Evolutionary conservation across 495 filamentous ascomycete genomes (phyloP).

Genomic region (Penicillium subrubescens): DNA sequence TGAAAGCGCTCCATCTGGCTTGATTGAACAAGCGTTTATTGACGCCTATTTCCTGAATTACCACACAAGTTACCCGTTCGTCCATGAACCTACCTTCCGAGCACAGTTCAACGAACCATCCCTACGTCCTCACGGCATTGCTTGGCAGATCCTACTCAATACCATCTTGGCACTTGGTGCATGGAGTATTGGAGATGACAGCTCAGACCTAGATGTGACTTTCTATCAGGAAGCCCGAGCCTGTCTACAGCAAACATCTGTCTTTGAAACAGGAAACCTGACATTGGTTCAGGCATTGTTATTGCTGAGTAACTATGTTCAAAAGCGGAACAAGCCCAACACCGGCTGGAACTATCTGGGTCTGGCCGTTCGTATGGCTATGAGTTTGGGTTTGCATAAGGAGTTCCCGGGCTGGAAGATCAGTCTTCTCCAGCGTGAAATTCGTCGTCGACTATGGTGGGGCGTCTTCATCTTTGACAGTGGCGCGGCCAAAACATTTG

Average conservation of each 20-base stretch:
- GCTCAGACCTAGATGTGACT: slow-evolving; percentile 49
- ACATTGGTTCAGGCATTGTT: slow-evolving; percentile 54
- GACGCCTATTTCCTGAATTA: slow-evolving; percentile 57
- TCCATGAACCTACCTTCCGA: slow-evolving; percentile 57
- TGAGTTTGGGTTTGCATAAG: slow-evolving; percentile 57
- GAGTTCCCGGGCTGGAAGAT: slow-evolving; percentile 58
- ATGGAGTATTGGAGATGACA: slow-evolving; percentile 53
- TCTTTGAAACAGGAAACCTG: slow-evolving; percentile 55
- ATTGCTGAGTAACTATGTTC: slow-evolving; percentile 55
- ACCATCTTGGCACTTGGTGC: slow-evolving; percentile 55
- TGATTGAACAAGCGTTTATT: slow-evolving; percentile 50
- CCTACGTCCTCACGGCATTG: slow-evolving; percentile 47
- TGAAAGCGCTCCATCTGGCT: slow-evolving; percentile 44
- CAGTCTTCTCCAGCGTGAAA: slow-evolving; percentile 50
- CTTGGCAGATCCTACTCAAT: slow-evolving; percentile 57
- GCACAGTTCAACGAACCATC: slow-evolving; percentile 56
- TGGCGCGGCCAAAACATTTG: slow-evolving; percentile 51
- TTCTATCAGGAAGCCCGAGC: slow-evolving; percentile 51
- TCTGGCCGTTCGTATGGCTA: slow-evolving; percentile 53
- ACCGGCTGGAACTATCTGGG: slow-evolving; percentile 59
- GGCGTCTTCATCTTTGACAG: slow-evolving; percentile 53
- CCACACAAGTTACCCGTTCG: slow-evolving; percentile 56
- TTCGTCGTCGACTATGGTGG: slow-evolving; percentile 51
- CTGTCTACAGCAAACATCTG: slow-evolving; percentile 46
- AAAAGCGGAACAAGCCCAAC: slow-evolving; percentile 59